These are phyloP conservation scores for Rhizopogon hawkerae DNA, from an alignment of 1,284 basidiomycete genomes.

Conservation along the genomic window DNA sequence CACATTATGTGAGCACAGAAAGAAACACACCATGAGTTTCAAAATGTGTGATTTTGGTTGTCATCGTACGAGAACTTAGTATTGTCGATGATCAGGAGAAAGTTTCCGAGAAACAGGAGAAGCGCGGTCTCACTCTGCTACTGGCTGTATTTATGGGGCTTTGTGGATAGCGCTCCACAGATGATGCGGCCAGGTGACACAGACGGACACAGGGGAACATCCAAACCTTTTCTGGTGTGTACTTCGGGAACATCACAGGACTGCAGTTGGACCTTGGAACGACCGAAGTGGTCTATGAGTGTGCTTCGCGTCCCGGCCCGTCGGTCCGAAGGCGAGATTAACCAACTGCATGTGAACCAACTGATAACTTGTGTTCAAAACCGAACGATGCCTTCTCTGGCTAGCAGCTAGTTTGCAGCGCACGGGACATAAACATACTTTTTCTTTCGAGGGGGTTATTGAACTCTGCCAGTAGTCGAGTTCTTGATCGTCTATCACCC, in stretches of 20 bases:
- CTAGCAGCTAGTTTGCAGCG: too few species aligned
- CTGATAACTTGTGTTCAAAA: too few species aligned
- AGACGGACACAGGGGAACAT: background rate
- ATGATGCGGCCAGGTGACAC: background rate
- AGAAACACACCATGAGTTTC: conserved; percentile 27
- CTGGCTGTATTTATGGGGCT: background rate
- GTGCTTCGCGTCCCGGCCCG: too few species aligned
- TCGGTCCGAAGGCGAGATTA: too few species aligned
- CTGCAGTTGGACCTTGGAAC: background rate
- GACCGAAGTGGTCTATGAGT: too few species aligned
- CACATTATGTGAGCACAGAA: background rate
- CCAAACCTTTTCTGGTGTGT: too few species aligned
- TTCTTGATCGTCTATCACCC: too few species aligned
- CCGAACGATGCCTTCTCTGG: too few species aligned
- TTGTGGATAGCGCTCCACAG: background rate
- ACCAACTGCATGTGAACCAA: too few species aligned
- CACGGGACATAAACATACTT: too few species aligned
- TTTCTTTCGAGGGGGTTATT: too few species aligned
- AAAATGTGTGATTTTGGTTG: conserved; percentile 29
- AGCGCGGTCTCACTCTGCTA: background rate
- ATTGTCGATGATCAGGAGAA: background rate
- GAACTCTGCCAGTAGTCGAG: too few species aligned
- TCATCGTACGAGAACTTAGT: conserved; percentile 12
- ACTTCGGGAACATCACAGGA: background rate
- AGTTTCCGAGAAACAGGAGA: background rate